Conservation (phyloP, 345 rosid genomes). For the Populus ilicifolia region DNA sequence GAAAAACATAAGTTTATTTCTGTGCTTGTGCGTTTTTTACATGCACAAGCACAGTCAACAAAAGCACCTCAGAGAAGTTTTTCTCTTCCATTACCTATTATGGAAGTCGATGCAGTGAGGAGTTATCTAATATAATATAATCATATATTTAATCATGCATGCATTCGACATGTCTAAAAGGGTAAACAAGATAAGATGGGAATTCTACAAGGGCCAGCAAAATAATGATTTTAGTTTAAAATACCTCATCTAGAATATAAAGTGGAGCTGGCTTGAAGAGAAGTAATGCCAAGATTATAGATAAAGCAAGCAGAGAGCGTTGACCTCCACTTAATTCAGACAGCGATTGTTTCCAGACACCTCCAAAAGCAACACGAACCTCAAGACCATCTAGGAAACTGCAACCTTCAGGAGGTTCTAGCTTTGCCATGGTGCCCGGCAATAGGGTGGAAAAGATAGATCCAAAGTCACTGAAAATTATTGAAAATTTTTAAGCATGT, state of each 20-base stretch:
- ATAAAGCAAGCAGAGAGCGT: slow-evolving; percentile 88
- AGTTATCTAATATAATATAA: neutral
- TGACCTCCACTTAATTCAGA: slow-evolving; percentile 97
- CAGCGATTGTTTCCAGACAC: slow-evolving; percentile 93
- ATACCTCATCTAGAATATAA: slow-evolving; percentile 92
- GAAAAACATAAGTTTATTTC: neutral
- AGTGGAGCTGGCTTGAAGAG: slow-evolving; percentile 99
- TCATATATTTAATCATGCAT: neutral
- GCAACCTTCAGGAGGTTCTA: slow-evolving; percentile 87
- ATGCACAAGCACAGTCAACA: neutral
- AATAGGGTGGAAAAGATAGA: slow-evolving; percentile 89
- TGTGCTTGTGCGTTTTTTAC: neutral
- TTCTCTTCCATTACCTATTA: neutral
- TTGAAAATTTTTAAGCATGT: neutral
- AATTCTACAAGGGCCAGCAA: neutral
- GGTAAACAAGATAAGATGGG: neutral
- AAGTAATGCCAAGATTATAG: slow-evolving; percentile 86
- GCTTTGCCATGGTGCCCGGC: slow-evolving; percentile 87
- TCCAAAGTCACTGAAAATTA: slow-evolving; percentile 68
- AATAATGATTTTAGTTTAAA: neutral
- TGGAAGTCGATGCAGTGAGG: neutral
- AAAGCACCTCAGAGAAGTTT: neutral
- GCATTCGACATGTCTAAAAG: neutral
- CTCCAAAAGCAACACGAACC: slow-evolving; percentile 93
- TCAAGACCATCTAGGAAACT: slow-evolving; percentile 90